phyloP scores from a whole-genome alignment of 1,284 basidiomycete species.

The Moesziomyces globuligerus region DNA sequence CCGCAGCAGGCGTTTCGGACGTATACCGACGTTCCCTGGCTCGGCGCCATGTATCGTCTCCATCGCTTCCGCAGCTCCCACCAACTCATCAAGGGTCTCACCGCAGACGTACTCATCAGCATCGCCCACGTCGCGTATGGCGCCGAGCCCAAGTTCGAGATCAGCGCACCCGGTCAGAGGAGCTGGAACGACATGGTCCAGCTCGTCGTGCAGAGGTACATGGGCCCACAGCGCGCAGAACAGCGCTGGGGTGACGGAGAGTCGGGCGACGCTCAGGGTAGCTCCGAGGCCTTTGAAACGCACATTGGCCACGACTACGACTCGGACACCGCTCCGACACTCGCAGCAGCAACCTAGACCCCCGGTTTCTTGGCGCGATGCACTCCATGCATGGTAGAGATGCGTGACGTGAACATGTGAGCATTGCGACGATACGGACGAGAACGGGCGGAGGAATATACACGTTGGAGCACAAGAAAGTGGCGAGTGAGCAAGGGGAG shows the following conservation, averaged over 20 bases:
- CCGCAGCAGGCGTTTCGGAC: conserved; percentile 43
- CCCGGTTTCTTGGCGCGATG: no score
- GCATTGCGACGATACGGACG: background rate
- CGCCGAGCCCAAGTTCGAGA: conserved; percentile 3
- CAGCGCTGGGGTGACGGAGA: conserved; percentile 52
- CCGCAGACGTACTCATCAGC: conserved; percentile 45
- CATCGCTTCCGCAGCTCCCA: conserved; percentile 39
- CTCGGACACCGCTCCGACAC: background rate
- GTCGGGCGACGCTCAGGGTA: conserved; percentile 45
- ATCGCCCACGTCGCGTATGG: conserved; percentile 29
- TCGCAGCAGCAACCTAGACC: no score
- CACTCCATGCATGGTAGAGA: background rate
- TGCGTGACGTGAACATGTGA: background rate
- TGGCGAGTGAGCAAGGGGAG: no score
- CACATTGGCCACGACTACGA: conserved; percentile 29
- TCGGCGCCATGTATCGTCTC: conserved; percentile 29
- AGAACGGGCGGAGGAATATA: background rate
- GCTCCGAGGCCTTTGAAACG: conserved; percentile 37
- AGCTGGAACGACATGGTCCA: conserved; percentile 44
- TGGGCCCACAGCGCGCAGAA: conserved; percentile 14
- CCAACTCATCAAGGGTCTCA: conserved; percentile 51
- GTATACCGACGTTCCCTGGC: conserved; percentile 51
- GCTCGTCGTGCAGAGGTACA: conserved; percentile 34
- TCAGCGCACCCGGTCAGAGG: conserved; percentile 25
- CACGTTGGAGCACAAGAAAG: no score